Conservation (phyloP, 2,329 filamentous ascomycete genomes). For the Paraphaeosphaeria sporulosa region DNA sequence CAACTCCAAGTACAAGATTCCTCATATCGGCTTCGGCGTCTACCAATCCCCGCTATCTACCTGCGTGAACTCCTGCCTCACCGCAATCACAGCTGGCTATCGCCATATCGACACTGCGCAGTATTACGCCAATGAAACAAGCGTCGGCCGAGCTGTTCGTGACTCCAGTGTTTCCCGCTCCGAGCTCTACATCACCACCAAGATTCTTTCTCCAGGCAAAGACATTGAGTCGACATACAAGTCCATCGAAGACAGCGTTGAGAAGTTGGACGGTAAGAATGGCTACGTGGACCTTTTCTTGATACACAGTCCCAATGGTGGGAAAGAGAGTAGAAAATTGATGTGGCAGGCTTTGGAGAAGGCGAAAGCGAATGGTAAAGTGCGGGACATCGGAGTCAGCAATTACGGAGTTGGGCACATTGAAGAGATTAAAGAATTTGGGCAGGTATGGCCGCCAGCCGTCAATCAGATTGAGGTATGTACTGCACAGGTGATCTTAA, state of each 20-base stretch:
- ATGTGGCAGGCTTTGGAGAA: constrained; percentile 73
- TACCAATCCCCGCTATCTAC: constrained; percentile 65
- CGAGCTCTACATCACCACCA: constrained; percentile 74
- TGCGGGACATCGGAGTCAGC: constrained; percentile 74
- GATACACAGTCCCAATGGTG: constrained; percentile 70
- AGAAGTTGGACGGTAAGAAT: constrained; percentile 62
- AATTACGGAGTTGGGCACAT: constrained; percentile 75
- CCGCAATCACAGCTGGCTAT: constrained; percentile 66
- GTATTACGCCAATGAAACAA: constrained; percentile 72
- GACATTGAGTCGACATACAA: constrained; percentile 67
- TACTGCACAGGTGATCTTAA: constrained; percentile 12
- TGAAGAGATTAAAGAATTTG: constrained; percentile 71
- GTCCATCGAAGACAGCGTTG: constrained; percentile 67
- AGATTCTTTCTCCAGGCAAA: constrained; percentile 65
- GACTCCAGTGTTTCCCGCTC: constrained; percentile 63
- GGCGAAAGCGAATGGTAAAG: constrained; percentile 65
- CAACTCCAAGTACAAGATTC: constrained; percentile 63
- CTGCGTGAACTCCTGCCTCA: constrained; percentile 66
- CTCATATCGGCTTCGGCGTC: constrained; percentile 75
- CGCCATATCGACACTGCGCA: constrained; percentile 73
- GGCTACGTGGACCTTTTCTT: constrained; percentile 77
- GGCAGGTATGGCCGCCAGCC: constrained; percentile 72
- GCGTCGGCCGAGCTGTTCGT: constrained; percentile 71
- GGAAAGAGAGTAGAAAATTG: constrained; percentile 62
- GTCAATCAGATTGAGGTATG: constrained; percentile 77